Conservation (phyloP, 345 rosid genomes). For the Arabis alpina region DNA sequence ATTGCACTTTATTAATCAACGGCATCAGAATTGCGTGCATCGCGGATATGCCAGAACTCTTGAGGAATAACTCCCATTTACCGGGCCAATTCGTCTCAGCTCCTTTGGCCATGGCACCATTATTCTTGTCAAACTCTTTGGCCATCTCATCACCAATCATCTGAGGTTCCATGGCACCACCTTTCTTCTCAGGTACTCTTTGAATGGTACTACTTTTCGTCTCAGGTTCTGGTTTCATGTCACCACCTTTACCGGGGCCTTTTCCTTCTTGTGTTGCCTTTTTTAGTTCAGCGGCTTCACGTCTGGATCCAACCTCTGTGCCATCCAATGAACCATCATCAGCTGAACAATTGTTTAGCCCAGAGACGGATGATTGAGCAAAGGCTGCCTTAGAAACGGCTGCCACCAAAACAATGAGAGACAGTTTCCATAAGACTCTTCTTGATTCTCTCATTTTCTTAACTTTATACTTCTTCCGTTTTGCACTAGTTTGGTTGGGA, state of each 20-base stretch:
- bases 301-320: background rate
- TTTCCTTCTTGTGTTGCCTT: background rate
- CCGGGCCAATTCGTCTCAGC: constrained; percentile 48
- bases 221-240: background rate
- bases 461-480: background rate
- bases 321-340: background rate
- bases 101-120: background rate
- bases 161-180: no score
- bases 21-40: constrained; percentile 83
- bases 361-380: constrained; percentile 10
- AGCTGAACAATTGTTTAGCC: background rate
- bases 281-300: constrained; percentile 17
- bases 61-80: constrained; percentile 56
- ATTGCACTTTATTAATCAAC: constrained; percentile 52
- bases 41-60: constrained; percentile 76
- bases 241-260: background rate
- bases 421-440: constrained; percentile 33
- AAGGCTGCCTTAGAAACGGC: constrained; percentile 14
- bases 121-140: no score
- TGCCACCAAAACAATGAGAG: constrained; percentile 25
- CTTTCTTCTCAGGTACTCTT: constrained; percentile 18
- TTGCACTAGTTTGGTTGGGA: background rate
- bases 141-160: no score
- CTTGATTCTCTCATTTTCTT: constrained; percentile 34
- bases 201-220: background rate